A percentile compares a stretch with the other conserved stretches of the same genome.
Conservation (phyloP, 495 filamentous ascomycete genomes). For the Daldinia concentrica region DNA sequence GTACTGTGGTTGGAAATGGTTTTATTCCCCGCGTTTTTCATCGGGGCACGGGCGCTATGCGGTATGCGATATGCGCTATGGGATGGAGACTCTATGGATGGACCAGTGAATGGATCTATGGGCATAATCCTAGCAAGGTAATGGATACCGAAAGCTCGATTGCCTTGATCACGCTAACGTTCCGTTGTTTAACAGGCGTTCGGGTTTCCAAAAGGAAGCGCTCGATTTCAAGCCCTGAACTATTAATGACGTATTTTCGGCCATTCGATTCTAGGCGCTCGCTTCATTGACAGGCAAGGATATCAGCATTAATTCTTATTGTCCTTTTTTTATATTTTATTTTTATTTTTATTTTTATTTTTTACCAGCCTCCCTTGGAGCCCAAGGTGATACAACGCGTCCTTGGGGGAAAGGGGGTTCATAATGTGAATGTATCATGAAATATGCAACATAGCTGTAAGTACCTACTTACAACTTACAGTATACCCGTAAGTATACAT, state of each 20-base stretch:
- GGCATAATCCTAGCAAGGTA: not conserved
- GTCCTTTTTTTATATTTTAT: not conserved
- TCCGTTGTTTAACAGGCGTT: constrained; percentile 10
- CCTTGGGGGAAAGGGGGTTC: constrained; percentile 10
- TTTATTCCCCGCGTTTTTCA: constrained; percentile 35
- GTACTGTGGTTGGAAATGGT: constrained; percentile 20
- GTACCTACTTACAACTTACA: not conserved
- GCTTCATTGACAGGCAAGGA: constrained; percentile 1
- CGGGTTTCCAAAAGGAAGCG: constrained; percentile 4
- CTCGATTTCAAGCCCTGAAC: constrained; percentile 20
- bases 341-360: no score
- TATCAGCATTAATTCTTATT: constrained; percentile 13
- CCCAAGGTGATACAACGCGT: constrained; percentile 39
- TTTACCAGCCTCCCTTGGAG: constrained; percentile 15
- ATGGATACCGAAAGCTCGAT: constrained; percentile 22
- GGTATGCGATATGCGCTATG: not conserved
- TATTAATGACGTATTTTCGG: constrained; percentile 30
- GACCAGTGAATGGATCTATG: not conserved
- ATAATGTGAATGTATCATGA: constrained; percentile 12
- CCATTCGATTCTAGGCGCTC: constrained; percentile 4
- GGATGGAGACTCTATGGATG: not conserved
- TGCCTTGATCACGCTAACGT: constrained; percentile 19
- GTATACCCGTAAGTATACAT: no score
- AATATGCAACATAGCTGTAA: not conserved
- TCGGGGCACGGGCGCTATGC: constrained; percentile 15